Evolutionary conservation across 495 filamentous ascomycete genomes (phyloP), one percentile per base, ranked within the genome.

Genomic region (Hypoxylon perforatum): DNA sequence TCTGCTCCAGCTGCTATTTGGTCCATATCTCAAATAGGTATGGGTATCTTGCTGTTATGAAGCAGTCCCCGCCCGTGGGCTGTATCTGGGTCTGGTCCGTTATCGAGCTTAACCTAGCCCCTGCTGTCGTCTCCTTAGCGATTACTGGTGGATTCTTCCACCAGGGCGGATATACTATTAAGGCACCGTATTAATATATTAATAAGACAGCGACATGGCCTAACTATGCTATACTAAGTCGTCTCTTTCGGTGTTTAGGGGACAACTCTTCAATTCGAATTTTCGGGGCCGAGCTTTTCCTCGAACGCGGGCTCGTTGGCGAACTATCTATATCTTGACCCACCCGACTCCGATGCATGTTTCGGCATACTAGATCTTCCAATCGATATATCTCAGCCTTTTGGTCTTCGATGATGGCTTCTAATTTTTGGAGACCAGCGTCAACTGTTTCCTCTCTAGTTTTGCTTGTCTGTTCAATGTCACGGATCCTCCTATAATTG

Each of bases 41-140:
- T 53, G 87, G 88, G 0, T 97, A 97, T 69, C 88, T 92, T 72
- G 91, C 88, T 10, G 88, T 97, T 2, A 94, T 99, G 95, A 96
- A 96, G 80, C 88, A 86, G 56, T 91, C 93, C 0, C 95, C 95
- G 18, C 87, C 92, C 18, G 74, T 96, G n/a, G 96, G 93, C 1
- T 93, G 91, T 14, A 74, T 97, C 17, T 97, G 94, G 94, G 86
- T 99, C 12, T 99, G 94, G 95, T 89, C 89, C 15, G 88, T 97
- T 33, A 80, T 97, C 47, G 95, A 99, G 77, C 85, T 97, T 78
- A 79, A 90, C n/a, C 80, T 96, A 54, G 75, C 82, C 2, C 87
- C 83, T 50, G 90, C 92, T 1, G 72, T 88, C 7, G 73, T 83
- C 28, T 91, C 87, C 69, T 73, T 90, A 42, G 76, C 84, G 8